Evolutionary conservation across 2,329 filamentous ascomycete genomes (phyloP).

Genomic region (Penicillium sp.): DNA sequence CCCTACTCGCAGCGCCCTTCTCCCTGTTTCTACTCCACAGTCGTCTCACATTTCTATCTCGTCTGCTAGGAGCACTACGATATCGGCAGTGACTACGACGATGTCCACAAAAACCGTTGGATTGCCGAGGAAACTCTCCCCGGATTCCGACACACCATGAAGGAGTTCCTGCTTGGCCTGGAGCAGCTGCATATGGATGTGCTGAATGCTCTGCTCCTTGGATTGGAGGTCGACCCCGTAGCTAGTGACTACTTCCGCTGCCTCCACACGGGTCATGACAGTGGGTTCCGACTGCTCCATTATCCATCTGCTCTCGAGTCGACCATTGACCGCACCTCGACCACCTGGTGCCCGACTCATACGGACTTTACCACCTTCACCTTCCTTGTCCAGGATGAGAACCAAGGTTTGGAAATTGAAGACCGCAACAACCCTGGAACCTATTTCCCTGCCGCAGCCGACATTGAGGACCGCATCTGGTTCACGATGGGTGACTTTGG

Average conservation of each 20-base stretch:
- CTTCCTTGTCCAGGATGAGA: slow-evolving; percentile 54
- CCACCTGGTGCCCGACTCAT: slow-evolving; percentile 53
- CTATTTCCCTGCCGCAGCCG: slow-evolving; percentile 45
- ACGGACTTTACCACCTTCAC: slow-evolving; percentile 56
- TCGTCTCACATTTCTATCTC: neutral
- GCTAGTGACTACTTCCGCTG: slow-evolving; percentile 45
- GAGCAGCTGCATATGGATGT: slow-evolving; percentile 46
- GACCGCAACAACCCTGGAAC: slow-evolving; percentile 39
- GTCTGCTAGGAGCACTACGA: slow-evolving; percentile 51
- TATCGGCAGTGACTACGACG: slow-evolving; percentile 49
- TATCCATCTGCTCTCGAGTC: slow-evolving; percentile 52
- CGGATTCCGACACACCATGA: slow-evolving; percentile 50
- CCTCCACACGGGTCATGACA: slow-evolving; percentile 56
- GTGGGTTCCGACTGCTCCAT: slow-evolving; percentile 60
- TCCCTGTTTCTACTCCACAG: neutral
- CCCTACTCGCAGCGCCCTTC: neutral
- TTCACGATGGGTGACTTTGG: slow-evolving; percentile 53
- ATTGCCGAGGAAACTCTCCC: slow-evolving; percentile 47
- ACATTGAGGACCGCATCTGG: slow-evolving; percentile 43
- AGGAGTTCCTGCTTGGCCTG: slow-evolving; percentile 51
- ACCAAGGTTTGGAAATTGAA: slow-evolving; percentile 53
- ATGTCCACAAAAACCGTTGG: slow-evolving; percentile 52
- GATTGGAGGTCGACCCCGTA: slow-evolving; percentile 49
- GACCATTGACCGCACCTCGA: slow-evolving; percentile 43
- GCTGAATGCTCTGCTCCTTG: slow-evolving; percentile 48